Percentiles rank a stretch among this genome's conserved stretches.
Conservation (phyloP, 345 rosid species). For the Schrenkiella parvula region DNA sequence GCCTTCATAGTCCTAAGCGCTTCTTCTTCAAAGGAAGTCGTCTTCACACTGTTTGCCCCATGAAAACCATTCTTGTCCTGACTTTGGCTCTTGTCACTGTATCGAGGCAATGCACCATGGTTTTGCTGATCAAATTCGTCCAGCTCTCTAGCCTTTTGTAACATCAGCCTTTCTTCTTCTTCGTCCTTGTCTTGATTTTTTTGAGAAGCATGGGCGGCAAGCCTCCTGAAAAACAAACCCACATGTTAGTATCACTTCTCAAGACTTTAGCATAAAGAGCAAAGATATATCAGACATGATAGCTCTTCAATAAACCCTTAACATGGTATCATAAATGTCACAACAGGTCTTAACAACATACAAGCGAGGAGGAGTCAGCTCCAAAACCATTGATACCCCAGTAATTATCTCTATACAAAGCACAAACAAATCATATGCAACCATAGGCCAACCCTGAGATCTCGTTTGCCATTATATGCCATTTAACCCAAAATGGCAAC, state of each 20-base stretch:
- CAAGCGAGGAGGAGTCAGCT: not conserved
- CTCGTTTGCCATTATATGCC: not conserved
- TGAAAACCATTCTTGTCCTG: constrained; percentile 86
- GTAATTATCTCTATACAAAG: not conserved
- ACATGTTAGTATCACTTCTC: not conserved
- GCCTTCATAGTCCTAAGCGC: constrained; percentile 98
- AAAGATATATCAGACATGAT: not conserved
- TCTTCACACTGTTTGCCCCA: constrained; percentile 94
- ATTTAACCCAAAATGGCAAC: not conserved
- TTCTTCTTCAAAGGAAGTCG: constrained; percentile 85
- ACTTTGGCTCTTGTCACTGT: constrained; percentile 59
- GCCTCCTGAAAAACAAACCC: not conserved
- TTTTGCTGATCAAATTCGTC: constrained; percentile 97
- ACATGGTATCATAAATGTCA: not conserved
- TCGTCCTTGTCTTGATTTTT: constrained; percentile 79
- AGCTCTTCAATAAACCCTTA: not conserved
- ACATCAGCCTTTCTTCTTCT: constrained; percentile 63
- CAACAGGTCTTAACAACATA: not conserved
- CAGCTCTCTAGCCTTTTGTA: constrained; percentile 75
- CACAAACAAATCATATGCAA: constrained; percentile 1
- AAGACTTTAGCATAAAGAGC: not conserved
- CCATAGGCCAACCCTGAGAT: not conserved
- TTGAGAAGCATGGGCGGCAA: constrained; percentile 10
- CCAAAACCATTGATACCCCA: not conserved
- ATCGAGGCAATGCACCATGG: constrained; percentile 87